Base-by-base conservation (phyloP, 495 filamentous ascomycete genomes). In the Aspergillus bridgeri region DNA sequence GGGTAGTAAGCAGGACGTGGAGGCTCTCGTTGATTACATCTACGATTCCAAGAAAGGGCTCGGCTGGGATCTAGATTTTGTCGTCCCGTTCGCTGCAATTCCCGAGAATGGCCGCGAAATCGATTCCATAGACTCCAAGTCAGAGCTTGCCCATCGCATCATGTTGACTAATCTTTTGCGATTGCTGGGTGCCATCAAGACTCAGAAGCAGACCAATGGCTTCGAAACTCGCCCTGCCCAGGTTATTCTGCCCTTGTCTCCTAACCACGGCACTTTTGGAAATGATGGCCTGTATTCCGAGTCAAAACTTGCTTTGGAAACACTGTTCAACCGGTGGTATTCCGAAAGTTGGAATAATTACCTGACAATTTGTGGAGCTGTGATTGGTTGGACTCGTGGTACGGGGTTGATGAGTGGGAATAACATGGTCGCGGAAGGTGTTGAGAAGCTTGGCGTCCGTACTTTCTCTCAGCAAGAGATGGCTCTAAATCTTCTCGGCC, bases 391-490 rank as follows among this genome's bases (percentile, higher is more conserved):
- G 94, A 99, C 94, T 58, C 92, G 94, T 75, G 94, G 94, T 49
- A 99, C 94, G 54, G 94, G 94, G 63, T 81, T 99, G 60, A 99
- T 99, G 94, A 89, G 88, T 65, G 92, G 90, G 61, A 99, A 99
- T 80, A 99, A 99, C 71, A 86, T 96, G 68, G 91, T 97, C 54
- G 95, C 94, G 6, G 92, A 98, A 72, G 95, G 93, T 49, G 89
- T 99, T 53, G 94, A 99, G 76, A 89, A 88, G 60, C 92, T 93
- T 65, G 94, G 94, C 66, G 95, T 98, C 17, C 90, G 95, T 60
- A 99, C 94, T 5, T 99, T 99, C 78, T 97, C 93, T 18, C 95
- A 98, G 77, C 91, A 95, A 65, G 94, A 99, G 74, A 99, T 99
- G 94, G 94, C 94, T 3, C 98, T 99, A 82, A 99, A 98, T 73